Conservation (phyloP, 1,284 basidiomycete species). For the Phlebopus sp. region DNA sequence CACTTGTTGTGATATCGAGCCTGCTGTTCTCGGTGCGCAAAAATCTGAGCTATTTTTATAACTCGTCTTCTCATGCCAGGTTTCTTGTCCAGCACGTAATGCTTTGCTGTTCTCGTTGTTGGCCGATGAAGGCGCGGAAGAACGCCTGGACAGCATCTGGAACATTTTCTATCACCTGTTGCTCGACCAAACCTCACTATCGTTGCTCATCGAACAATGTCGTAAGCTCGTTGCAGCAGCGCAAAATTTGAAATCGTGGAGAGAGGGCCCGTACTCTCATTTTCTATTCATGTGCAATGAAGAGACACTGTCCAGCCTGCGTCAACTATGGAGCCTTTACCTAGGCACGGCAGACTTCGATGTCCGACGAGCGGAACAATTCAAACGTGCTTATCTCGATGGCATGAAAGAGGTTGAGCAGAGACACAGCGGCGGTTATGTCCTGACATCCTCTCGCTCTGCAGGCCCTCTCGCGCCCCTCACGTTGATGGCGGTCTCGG, state of each 20-base stretch:
- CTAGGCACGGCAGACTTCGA: conserved; percentile 11
- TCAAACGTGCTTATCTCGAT: conserved; percentile 18
- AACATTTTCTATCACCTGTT: conserved; percentile 57
- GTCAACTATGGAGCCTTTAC: conserved; percentile 44
- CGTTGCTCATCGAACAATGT: conserved; percentile 43
- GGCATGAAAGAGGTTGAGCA: conserved; percentile 13
- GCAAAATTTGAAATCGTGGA: conserved; percentile 41
- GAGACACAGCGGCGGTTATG: neutral
- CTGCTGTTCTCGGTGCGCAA: conserved; percentile 50
- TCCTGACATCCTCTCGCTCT: conserved; percentile 32
- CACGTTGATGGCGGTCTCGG: conserved; percentile 15
- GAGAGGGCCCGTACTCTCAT: conserved; percentile 37
- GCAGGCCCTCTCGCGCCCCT: conserved; percentile 37
- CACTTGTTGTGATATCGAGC: conserved; percentile 60
- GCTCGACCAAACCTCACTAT: conserved; percentile 41
- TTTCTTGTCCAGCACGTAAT: conserved; percentile 37
- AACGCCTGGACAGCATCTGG: conserved; percentile 40
- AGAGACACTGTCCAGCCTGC: conserved; percentile 42
- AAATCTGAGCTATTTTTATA: neutral
- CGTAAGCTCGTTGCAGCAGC: conserved; percentile 40
- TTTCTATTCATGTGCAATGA: conserved; percentile 38
- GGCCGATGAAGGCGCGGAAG: conserved; percentile 30
- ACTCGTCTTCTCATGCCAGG: neutral
- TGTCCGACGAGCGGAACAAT: conserved; percentile 17
- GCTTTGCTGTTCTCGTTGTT: conserved; percentile 35